Conservation (phyloP, 805 yeast species). For the Wickerhamiella sorbophila region DNA sequence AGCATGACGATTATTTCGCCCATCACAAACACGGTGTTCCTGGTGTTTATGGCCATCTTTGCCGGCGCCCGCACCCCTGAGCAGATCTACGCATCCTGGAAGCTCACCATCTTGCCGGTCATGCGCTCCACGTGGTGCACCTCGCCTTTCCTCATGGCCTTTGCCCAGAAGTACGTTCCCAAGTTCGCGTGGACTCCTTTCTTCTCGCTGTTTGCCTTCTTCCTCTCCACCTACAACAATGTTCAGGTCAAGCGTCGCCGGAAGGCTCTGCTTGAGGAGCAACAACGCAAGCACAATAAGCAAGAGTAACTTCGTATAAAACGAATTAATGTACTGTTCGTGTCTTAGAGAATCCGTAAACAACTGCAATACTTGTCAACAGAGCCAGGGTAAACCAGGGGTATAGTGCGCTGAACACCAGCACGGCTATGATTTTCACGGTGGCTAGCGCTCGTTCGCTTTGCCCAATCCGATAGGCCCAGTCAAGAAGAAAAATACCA, state of each 20-base stretch:
- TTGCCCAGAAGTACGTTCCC: conserved; percentile 28
- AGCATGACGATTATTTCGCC: conserved; percentile 25
- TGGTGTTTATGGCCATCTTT: conserved; percentile 25
- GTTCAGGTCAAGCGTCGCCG: conserved; percentile 22
- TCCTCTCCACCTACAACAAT: conserved; percentile 28
- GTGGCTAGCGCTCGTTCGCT: conserved; percentile 4
- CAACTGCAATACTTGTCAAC: neutral
- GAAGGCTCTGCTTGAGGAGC: conserved; percentile 1
- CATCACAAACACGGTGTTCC: conserved; percentile 21
- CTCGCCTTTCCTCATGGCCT: conserved; percentile 25
- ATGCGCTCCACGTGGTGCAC: conserved; percentile 26
- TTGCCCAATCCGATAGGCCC: conserved; percentile 7
- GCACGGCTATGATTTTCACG: conserved; percentile 7
- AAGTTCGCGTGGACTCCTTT: conserved; percentile 29
- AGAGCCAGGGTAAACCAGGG: conserved; percentile 5
- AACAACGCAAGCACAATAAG: neutral
- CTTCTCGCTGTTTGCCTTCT: conserved; percentile 27
- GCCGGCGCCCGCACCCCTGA: conserved; percentile 24
- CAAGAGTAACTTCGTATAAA: too few species aligned
- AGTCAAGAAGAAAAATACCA: conserved; percentile 9
- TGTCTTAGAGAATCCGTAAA: too few species aligned
- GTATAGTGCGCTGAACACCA: conserved; percentile 8
- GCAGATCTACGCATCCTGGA: conserved; percentile 21
- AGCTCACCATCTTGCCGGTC: conserved; percentile 23
- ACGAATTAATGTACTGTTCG: too few species aligned